Percentiles rank a stretch among this genome's conserved stretches.
Evolutionary conservation across 2,329 filamentous ascomycete species (phyloP).

Genomic region (Hymenoscyphus infarciens): DNA sequence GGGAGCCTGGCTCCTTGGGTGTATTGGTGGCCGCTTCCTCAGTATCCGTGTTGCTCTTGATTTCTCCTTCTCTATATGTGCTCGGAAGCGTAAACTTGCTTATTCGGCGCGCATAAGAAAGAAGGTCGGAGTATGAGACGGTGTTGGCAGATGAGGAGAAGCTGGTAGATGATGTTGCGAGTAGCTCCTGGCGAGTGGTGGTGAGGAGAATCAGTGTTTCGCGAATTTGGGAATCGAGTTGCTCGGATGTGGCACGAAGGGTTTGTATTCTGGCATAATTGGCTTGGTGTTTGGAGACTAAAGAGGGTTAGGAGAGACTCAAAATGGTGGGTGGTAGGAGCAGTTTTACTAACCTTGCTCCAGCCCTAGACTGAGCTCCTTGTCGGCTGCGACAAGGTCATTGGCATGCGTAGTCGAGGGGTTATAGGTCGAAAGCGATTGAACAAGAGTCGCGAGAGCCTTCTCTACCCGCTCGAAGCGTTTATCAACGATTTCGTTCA

Average conservation of each 20-base stretch:
- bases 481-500: conserved; percentile 60
- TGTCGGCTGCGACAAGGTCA: conserved; percentile 68
- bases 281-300: conserved; percentile 71
- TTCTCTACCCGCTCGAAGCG: conserved; percentile 66
- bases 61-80: conserved; percentile 26
- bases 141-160: conserved; percentile 49
- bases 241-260: conserved; percentile 62
- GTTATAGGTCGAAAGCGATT: conserved; percentile 79
- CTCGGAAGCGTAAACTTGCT: conserved; percentile 71
- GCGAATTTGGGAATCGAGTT: conserved; percentile 70
- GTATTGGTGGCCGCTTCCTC: conserved; percentile 21
- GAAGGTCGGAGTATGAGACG: conserved; percentile 69
- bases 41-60: conserved; percentile 11
- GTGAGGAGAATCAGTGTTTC: conserved; percentile 67
- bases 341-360: conserved; percentile 51
- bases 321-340: conserved; percentile 1
- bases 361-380: conserved; percentile 62
- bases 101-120: conserved; percentile 75
- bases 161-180: conserved; percentile 56
- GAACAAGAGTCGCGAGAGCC: conserved; percentile 65
- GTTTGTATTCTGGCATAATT: conserved; percentile 67
- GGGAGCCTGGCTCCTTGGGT: conserved; percentile 22
- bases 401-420: conserved; percentile 64
- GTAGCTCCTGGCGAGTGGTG: conserved; percentile 68
- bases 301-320: neutral